phyloP scores from a whole-genome alignment of 257 asterid genomes.

The Ehretia macrophylla region DNA sequence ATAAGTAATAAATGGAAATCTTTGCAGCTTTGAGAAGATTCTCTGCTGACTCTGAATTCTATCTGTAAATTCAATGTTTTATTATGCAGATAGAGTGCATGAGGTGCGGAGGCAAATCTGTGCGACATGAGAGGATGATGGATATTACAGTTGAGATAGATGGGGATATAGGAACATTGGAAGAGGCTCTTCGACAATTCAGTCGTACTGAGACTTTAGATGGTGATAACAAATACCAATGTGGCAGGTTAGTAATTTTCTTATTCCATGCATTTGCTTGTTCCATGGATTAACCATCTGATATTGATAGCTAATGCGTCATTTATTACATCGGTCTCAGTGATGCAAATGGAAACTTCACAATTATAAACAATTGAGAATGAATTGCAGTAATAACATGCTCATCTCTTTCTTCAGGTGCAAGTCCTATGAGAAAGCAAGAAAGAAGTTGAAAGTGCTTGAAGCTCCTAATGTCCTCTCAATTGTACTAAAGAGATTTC shows the following conservation, averaged over 20 bases:
- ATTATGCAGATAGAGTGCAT: constrained; percentile 69
- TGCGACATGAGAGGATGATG: constrained; percentile 71
- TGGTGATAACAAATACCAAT: constrained; percentile 82
- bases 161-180: constrained; percentile 68
- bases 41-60: no score
- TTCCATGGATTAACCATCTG: neutral
- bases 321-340: neutral
- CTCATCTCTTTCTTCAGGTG: constrained; percentile 40
- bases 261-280: neutral
- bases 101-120: constrained; percentile 73
- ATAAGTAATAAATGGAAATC: neutral
- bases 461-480: constrained; percentile 91
- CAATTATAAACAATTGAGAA: neutral
- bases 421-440: constrained; percentile 71
- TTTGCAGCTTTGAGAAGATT: neutral
- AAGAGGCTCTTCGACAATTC: constrained; percentile 67
- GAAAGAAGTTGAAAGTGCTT: constrained; percentile 68
- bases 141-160: constrained; percentile 87
- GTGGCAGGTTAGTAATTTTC: constrained; percentile 54
- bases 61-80: neutral
- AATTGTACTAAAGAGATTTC: constrained; percentile 79
- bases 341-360: no score
- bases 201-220: constrained; percentile 70
- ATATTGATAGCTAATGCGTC: neutral
- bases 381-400: constrained; percentile 1